phyloP scores from a whole-genome alignment of 768 basidiomycete genomes.

The Gloeophyllum trabeum region DNA sequence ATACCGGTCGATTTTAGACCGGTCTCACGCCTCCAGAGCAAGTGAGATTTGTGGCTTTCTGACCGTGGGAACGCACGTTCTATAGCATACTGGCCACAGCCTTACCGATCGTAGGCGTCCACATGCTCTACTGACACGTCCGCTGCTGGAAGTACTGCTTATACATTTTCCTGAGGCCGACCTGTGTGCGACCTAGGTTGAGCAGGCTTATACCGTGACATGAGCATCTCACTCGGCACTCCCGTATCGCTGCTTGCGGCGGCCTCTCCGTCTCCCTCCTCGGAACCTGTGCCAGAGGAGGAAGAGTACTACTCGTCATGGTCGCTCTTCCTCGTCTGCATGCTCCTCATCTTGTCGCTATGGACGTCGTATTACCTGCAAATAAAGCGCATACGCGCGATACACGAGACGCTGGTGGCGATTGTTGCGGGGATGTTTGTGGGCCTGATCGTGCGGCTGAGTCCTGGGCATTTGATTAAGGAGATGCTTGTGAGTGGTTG shows the following conservation, averaged over 20 bases:
- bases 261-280: neutral
- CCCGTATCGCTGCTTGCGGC: neutral
- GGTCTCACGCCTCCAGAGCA: too few species aligned
- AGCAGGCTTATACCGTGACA: too few species aligned
- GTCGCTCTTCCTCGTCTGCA: slow-evolving; percentile 88
- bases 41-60: too few species aligned
- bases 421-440: slow-evolving; percentile 96
- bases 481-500: slow-evolving; percentile 86
- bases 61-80: too few species aligned
- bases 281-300: slow-evolving; percentile 36
- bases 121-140: too few species aligned
- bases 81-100: too few species aligned
- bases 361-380: slow-evolving; percentile 98
- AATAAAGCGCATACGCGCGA: slow-evolving; percentile 88
- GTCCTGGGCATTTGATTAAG: slow-evolving; percentile 88
- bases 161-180: too few species aligned
- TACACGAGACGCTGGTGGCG: slow-evolving; percentile 94
- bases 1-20: too few species aligned
- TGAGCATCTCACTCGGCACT: too few species aligned
- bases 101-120: too few species aligned
- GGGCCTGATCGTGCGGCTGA: slow-evolving; percentile 79
- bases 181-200: too few species aligned
- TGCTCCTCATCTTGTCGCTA: slow-evolving; percentile 87
- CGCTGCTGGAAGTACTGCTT: too few species aligned
- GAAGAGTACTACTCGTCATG: slow-evolving; percentile 90